phyloP scores from a whole-genome alignment of 2,329 filamentous ascomycete genomes.

The Calonectria ilicicola region DNA sequence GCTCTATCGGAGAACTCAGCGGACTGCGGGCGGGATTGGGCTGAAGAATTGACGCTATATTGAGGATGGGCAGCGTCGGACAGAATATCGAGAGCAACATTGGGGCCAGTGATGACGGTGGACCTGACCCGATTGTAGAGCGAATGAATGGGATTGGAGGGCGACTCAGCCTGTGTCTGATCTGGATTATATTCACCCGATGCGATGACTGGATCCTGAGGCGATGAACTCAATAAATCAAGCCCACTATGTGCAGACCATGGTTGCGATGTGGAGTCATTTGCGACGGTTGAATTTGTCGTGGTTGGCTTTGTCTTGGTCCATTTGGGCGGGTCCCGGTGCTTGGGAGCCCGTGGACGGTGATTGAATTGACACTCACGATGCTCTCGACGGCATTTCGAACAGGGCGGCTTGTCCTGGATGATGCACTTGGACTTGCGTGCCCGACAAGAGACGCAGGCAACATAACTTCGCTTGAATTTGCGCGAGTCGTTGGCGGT shows the following conservation, averaged over 20 bases:
- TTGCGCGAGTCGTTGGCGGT: conserved; percentile 8
- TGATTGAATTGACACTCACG: conserved; percentile 31
- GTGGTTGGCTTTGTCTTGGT: neutral
- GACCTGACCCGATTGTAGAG: conserved; percentile 29
- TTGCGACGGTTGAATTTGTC: neutral
- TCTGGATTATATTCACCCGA: neutral
- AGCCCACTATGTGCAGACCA: neutral
- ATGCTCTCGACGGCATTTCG: conserved; percentile 30
- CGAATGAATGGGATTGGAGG: neutral
- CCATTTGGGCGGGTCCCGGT: conserved; percentile 8
- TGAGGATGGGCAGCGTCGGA: conserved; percentile 25
- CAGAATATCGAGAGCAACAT: conserved; percentile 31
- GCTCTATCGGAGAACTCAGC: neutral
- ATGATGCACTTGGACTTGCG: conserved; percentile 31
- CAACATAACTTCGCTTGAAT: conserved; percentile 35
- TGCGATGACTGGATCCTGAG: neutral
- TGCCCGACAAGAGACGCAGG: conserved; percentile 29
- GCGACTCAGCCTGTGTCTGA: neutral
- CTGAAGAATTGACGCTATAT: neutral
- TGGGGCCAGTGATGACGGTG: conserved; percentile 28
- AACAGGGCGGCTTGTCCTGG: conserved; percentile 32
- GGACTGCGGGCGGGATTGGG: neutral
- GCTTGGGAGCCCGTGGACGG: conserved; percentile 22
- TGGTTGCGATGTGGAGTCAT: neutral
- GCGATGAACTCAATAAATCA: neutral